Evolutionary conservation across 352 stramenopile species (phyloP).

Genomic region (Globisporangium sylvaticum): DNA sequence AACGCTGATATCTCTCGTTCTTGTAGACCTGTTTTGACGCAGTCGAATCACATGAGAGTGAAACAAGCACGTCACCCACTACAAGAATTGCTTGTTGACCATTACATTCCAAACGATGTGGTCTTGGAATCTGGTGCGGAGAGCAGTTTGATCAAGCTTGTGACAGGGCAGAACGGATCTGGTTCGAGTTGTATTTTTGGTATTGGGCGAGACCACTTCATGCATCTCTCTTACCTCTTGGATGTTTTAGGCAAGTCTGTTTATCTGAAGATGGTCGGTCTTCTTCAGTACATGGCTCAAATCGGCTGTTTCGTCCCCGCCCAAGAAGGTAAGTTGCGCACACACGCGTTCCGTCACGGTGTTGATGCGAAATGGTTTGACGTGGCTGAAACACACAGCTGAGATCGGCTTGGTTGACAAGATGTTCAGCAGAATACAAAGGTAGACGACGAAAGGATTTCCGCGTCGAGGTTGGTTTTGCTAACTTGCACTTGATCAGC

Average conservation of each 20-base stretch:
- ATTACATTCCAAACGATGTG: constrained; percentile 84
- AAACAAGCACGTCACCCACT: constrained; percentile 73
- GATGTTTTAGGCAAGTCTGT: constrained; percentile 71
- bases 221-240: background rate
- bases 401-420: constrained; percentile 72
- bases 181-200: constrained; percentile 24
- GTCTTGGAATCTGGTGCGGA: constrained; percentile 25
- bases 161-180: constrained; percentile 85
- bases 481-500: constrained; percentile 21
- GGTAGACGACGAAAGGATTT: constrained; percentile 22
- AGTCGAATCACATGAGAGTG: constrained; percentile 43
- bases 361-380: background rate
- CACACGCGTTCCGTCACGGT: background rate
- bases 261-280: constrained; percentile 80
- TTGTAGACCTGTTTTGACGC: constrained; percentile 43
- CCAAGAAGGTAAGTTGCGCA: constrained; percentile 51
- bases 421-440: constrained; percentile 81
- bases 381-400: constrained; percentile 31
- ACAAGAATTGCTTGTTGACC: constrained; percentile 78
- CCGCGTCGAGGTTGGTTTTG: background rate
- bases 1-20: too few species aligned
- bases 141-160: constrained; percentile 48
- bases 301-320: constrained; percentile 81
- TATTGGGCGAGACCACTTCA: background rate
- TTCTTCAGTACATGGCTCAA: constrained; percentile 84